A percentile compares a stretch with the other conserved stretches of the same genome.
phyloP scores from a whole-genome alignment of 2,329 filamentous ascomycete species.

The Fusarium veterinarium region DNA sequence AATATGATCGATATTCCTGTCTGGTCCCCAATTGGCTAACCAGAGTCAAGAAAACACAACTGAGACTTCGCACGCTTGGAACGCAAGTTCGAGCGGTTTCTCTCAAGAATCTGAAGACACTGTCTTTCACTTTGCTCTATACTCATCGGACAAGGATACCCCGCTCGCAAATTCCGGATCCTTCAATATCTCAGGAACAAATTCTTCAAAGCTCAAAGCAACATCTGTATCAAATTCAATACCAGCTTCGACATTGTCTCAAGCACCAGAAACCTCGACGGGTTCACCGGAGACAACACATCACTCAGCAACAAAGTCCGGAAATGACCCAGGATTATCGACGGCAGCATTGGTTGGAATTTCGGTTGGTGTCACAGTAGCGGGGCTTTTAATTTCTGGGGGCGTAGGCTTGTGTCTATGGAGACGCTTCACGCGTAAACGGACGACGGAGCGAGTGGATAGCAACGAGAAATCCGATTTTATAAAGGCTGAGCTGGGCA shows the following conservation, averaged over 20 bases:
- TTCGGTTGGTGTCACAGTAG: neutral
- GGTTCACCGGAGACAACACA: neutral
- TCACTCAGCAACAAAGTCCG: accelerated
- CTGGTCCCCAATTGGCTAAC: accelerated
- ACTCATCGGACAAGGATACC: neutral
- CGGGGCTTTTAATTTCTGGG: neutral
- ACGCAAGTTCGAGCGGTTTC: accelerated
- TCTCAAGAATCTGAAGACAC: neutral
- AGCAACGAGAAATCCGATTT: neutral
- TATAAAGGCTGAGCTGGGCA: neutral
- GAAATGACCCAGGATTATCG: accelerated
- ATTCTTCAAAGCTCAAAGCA: neutral
- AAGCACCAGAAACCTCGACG: neutral
- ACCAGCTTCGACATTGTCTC: neutral
- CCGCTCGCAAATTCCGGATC: neutral
- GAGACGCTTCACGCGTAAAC: neutral
- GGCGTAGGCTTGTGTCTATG: neutral
- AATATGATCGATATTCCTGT: accelerated
- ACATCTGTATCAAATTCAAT: neutral
- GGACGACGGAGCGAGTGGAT: neutral
- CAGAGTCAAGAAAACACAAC: neutral
- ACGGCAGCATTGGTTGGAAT: conserved; percentile 3
- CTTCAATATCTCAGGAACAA: neutral
- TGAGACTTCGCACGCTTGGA: neutral
- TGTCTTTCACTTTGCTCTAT: neutral